Evolutionary conservation across 1,139 yeast species (phyloP), one percentile per base, ranked within the genome.

Genomic region (Pichia sp.): DNA sequence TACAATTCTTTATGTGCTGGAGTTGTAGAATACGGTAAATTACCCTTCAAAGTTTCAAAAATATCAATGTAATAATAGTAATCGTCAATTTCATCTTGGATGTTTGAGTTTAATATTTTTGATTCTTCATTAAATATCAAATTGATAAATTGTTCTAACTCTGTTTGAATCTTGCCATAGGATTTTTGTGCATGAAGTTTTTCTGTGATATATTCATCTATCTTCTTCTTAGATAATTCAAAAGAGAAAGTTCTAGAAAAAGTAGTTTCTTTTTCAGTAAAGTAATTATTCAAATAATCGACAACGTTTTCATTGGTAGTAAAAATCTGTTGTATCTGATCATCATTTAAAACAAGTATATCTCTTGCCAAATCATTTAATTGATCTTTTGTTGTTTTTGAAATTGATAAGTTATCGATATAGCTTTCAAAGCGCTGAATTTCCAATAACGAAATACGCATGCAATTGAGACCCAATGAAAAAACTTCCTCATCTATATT

Each of bases 21-120:
- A 7, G 55, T 51, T 3, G 3, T 47, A 36, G 31, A 61, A 59
- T 37, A 54, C 2, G 57, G 55, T 1, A 51, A 34, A 24, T 46
- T 81, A 20, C 64, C 55, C 47, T 73, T 73, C 46, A 78, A 55
- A 8, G 68, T 58, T 43, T 72, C 69, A 57, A 78, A 82, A 30
- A 65, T 64, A 1, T 74, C 60, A 7, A 72, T 66, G 56, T 70
- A 76, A 49, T 72, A 77, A n/a, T 71, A 67, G 11, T 70, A 58
- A 51, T 77, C 80, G 53, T 84, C 94, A 42, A 73, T 74, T 43
- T 69, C 73, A 57, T 86, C 95, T 53, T 82, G 89, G 3, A 69
- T 59, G 40, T 73, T 69, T 38, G 87, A 67, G 46, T 73, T 70
- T 48, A 67, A 70, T 48, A 71, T 73, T 27, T 69, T 61, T 6